Conservation (phyloP, 495 filamentous ascomycete species). For the Aspergillus affinis region DNA sequence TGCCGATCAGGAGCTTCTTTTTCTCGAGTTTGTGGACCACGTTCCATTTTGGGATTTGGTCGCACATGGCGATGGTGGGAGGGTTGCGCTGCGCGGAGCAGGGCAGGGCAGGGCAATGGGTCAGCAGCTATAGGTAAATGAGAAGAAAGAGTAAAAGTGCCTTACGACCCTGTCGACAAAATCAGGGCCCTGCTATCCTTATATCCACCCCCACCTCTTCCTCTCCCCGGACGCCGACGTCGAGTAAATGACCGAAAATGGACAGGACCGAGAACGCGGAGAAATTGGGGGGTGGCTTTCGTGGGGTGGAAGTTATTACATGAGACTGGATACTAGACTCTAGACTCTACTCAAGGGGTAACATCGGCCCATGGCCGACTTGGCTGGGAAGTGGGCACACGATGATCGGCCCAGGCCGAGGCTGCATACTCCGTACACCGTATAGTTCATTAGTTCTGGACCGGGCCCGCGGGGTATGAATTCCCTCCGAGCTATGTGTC, state of each 20-base stretch:
- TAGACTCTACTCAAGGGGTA: too few relatives aligned
- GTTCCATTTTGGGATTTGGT: constrained; percentile 54
- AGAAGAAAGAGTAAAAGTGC: not conserved
- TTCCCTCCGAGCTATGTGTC: not conserved
- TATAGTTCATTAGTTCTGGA: not conserved
- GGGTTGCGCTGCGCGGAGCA: not conserved
- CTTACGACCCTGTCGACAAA: not conserved
- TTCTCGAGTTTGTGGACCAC: constrained; percentile 63
- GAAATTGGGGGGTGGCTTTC: not conserved
- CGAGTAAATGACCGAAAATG: not conserved
- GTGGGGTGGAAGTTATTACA: not conserved
- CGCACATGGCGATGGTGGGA: constrained; percentile 34
- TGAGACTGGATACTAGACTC: too few relatives aligned
- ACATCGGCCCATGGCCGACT: too few relatives aligned
- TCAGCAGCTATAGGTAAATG: not conserved
- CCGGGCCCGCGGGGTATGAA: not conserved
- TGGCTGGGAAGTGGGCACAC: too few relatives aligned
- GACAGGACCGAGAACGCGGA: not conserved
- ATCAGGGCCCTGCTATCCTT: not conserved
- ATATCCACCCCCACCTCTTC: not conserved
- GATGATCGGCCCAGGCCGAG: too few relatives aligned
- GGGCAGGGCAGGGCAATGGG: too few relatives aligned
- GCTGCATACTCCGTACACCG: too few relatives aligned
- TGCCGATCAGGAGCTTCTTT: constrained; percentile 59
- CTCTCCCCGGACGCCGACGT: not conserved